These are phyloP conservation scores for Pyricularia grisea DNA, from an alignment of 2,329 filamentous ascomycete species.

Conservation along the genomic window DNA sequence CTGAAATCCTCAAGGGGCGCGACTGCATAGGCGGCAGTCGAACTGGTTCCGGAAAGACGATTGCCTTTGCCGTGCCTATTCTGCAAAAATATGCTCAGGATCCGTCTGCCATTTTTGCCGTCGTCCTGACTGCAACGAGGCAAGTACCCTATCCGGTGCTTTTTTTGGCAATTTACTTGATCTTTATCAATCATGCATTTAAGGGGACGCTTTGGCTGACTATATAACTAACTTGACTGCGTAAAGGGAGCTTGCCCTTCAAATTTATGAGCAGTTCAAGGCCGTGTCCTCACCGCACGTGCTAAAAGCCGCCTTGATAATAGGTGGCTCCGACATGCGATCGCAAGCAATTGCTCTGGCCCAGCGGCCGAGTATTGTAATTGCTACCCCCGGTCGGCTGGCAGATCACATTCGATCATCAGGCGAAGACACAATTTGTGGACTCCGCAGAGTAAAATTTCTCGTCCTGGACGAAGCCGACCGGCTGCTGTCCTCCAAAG, in stretches of 20 bases:
- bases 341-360: conserved; percentile 78
- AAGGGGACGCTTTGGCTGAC: neutral
- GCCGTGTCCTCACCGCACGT: conserved; percentile 83
- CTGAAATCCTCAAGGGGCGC: conserved; percentile 79
- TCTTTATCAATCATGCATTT: neutral
- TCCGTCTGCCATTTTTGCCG: conserved; percentile 80
- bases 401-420: conserved; percentile 91
- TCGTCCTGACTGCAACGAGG: conserved; percentile 83
- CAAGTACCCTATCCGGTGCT: conserved; percentile 18
- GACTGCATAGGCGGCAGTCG: conserved; percentile 93
- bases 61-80: conserved; percentile 91
- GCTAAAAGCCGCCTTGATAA: conserved; percentile 82
- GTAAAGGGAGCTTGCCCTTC: conserved; percentile 73
- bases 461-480: conserved; percentile 96
- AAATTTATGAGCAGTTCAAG: conserved; percentile 94
- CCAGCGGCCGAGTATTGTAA: conserved; percentile 78
- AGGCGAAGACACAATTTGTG: conserved; percentile 81
- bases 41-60: conserved; percentile 94
- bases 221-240: neutral
- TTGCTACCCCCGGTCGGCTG: conserved; percentile 85
- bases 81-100: conserved; percentile 90
- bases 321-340: conserved; percentile 87
- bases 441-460: conserved; percentile 67
- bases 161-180: neutral
- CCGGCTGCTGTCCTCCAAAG: conserved; percentile 65